A percentile compares a stretch with the other conserved stretches of the same genome.
Evolutionary conservation across 2,329 filamentous ascomycete genomes (phyloP).

Genomic region (Clarireedia hainanense): DNA sequence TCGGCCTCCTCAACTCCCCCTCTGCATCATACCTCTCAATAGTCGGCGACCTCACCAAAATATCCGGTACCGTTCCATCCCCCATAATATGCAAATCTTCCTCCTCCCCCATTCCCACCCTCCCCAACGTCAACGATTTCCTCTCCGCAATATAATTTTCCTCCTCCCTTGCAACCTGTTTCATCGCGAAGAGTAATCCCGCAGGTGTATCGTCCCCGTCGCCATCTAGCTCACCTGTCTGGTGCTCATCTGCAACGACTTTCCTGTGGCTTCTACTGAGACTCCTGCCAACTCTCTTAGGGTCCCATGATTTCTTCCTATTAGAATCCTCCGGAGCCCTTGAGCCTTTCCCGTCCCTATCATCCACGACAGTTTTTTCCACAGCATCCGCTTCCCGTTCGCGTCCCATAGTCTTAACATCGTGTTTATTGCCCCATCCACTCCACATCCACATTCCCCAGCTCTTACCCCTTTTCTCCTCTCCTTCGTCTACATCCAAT

Average conservation of each 20-base stretch:
- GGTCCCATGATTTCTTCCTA: conserved; percentile 11
- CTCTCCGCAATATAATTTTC: conserved; percentile 23
- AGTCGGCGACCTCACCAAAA: conserved; percentile 9
- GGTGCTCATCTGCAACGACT: conserved; percentile 44
- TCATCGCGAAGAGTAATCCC: conserved; percentile 34
- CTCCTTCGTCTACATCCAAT: conserved; percentile 36
- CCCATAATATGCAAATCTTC: not conserved
- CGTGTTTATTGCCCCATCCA: conserved; percentile 82
- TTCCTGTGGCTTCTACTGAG: conserved; percentile 38
- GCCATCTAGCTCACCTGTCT: conserved; percentile 33
- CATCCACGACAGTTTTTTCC: conserved; percentile 29
- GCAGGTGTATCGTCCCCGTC: conserved; percentile 37
- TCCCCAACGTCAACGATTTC: not conserved
- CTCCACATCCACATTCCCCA: conserved; percentile 78
- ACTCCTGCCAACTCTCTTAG: conserved; percentile 15
- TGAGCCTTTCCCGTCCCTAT: conserved; percentile 37
- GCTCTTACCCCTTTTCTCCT: conserved; percentile 53
- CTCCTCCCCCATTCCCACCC: not conserved
- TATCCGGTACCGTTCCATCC: conserved; percentile 9
- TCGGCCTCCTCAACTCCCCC: conserved; percentile 53
- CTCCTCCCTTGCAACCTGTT: conserved; percentile 32
- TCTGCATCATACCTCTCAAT: conserved; percentile 27
- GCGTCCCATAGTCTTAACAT: conserved; percentile 61
- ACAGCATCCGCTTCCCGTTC: conserved; percentile 42
- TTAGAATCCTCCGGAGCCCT: conserved; percentile 21